These are phyloP conservation scores for Pistacia vera DNA, from an alignment of 345 rosid genomes.

Conservation along the genomic window DNA sequence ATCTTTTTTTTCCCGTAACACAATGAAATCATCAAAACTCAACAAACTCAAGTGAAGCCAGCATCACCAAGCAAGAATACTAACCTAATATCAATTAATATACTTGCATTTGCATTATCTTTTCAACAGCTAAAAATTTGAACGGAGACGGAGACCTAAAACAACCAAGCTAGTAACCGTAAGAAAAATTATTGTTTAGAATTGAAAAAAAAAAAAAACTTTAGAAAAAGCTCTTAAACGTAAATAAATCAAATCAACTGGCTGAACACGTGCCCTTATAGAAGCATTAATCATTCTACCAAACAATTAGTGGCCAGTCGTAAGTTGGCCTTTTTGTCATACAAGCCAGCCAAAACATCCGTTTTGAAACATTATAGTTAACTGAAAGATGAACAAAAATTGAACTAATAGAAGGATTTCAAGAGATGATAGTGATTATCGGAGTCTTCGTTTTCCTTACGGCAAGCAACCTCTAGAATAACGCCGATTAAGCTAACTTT, in stretches of 20 bases:
- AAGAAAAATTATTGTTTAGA: too few relatives aligned
- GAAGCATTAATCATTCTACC: slow-evolving; percentile 51
- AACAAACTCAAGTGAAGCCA: too few relatives aligned
- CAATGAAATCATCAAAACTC: too few relatives aligned
- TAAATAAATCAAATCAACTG: slow-evolving; percentile 5
- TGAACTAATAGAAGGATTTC: not conserved
- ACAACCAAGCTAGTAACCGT: too few relatives aligned
- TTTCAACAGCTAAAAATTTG: too few relatives aligned
- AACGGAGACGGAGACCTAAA: too few relatives aligned
- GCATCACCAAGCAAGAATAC: too few relatives aligned
- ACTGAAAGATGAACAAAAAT: not conserved
- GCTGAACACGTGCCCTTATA: slow-evolving; percentile 56
- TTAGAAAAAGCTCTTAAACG: not conserved
- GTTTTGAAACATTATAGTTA: not conserved
- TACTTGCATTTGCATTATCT: too few relatives aligned
- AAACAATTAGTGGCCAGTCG: slow-evolving; percentile 44
- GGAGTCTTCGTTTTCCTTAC: slow-evolving; percentile 48
- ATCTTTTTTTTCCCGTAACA: too few relatives aligned
- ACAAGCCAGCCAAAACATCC: slow-evolving; percentile 42
- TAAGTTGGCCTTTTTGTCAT: slow-evolving; percentile 76
- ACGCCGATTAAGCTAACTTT: slow-evolving; percentile 60
- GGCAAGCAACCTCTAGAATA: slow-evolving; percentile 53
- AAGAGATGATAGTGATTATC: slow-evolving; percentile 34
- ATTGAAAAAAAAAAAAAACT: too few relatives aligned
- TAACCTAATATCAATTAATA: too few relatives aligned